Percentiles rank a stretch among this genome's conserved stretches.
Conservation (phyloP, 352 stramenopile species). For the Thraustochytrium sp. region DNA sequence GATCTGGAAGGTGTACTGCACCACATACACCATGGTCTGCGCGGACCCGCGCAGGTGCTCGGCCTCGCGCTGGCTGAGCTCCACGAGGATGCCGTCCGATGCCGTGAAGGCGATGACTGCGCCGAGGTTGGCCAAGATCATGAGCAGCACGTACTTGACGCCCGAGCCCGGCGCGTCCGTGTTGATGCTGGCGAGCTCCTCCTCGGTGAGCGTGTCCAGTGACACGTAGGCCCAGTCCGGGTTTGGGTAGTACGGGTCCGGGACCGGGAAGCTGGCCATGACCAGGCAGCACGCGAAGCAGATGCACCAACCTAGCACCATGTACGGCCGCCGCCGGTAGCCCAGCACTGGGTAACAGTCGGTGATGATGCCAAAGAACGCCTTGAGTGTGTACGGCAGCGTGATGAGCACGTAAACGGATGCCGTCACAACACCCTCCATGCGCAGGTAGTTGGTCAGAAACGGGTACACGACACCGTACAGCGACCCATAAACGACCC, state of each 20-base stretch:
- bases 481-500: conserved; percentile 57
- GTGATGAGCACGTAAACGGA: conserved; percentile 60
- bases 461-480: conserved; percentile 57
- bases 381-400: conserved; percentile 74
- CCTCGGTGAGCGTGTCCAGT: not conserved
- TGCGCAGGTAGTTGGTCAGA: conserved; percentile 58
- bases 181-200: not conserved
- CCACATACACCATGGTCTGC: conserved; percentile 56
- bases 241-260: conserved; percentile 61
- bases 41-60: conserved; percentile 62
- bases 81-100: conserved; percentile 69
- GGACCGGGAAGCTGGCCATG: conserved; percentile 57
- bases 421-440: conserved; percentile 53
- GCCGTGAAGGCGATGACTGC: conserved; percentile 76
- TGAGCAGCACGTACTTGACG: conserved; percentile 59
- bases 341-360: conserved; percentile 72
- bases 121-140: conserved; percentile 69
- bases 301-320: conserved; percentile 64
- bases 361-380: conserved; percentile 74
- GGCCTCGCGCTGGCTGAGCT: conserved; percentile 65
- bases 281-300: conserved; percentile 59
- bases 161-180: conserved; percentile 44
- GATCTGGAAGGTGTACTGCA: conserved; percentile 55
- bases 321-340: conserved; percentile 76
- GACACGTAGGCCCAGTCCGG: conserved; percentile 48